A percentile compares a stretch with the other conserved stretches of the same genome.
These are phyloP conservation scores for Coccomyxa sp. DNA, from an alignment of 139 green algal genomes.

Conservation along the genomic window DNA sequence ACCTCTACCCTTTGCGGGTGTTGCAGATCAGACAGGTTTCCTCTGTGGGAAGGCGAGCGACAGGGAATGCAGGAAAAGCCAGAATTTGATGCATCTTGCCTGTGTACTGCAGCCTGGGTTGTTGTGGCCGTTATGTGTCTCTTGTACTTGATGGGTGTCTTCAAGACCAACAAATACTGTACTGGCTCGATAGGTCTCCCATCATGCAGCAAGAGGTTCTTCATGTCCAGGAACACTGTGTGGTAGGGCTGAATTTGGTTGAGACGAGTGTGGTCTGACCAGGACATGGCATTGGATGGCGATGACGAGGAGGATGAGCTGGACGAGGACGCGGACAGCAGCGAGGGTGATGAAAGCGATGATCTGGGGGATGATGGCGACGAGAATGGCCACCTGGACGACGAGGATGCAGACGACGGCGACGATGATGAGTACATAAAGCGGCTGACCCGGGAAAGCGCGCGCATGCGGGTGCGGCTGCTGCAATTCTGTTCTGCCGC, in stretches of 20 bases:
- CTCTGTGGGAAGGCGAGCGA: too few relatives aligned
- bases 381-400: conserved; percentile 14
- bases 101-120: neutral
- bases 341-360: neutral
- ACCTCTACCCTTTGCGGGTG: too few relatives aligned
- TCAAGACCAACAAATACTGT: neutral
- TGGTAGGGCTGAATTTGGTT: conserved; percentile 1
- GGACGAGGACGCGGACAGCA: neutral
- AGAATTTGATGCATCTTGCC: too few relatives aligned
- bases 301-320: conserved; percentile 11
- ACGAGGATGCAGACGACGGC: conserved; percentile 32
- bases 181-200: neutral
- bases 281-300: neutral
- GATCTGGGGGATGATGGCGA: neutral
- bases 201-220: neutral
- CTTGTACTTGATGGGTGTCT: neutral
- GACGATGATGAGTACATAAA: conserved; percentile 23
- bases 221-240: neutral
- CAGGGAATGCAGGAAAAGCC: too few relatives aligned
- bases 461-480: conserved; percentile 8
- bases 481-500: neutral
- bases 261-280: neutral
- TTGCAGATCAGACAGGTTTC: too few relatives aligned
- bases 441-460: conserved; percentile 10
- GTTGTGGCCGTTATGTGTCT: neutral